Conservation (phyloP, 1,284 basidiomycete genomes). For the Agaricales sp. region DNA sequence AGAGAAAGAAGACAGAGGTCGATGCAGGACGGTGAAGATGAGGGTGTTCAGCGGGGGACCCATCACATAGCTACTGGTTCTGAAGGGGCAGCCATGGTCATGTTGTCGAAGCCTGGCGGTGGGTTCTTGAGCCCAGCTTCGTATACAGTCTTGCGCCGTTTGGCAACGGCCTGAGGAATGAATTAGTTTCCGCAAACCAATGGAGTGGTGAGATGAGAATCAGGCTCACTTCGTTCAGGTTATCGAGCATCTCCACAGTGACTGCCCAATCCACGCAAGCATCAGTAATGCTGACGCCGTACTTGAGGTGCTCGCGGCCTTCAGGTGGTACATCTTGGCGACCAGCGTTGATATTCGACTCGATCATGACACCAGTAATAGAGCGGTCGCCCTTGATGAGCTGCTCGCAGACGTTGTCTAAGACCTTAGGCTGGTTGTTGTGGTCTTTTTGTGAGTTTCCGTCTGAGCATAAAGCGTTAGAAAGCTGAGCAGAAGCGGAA, state of each 20-base stretch:
- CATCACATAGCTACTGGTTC: background rate
- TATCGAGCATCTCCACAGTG: constrained; percentile 70
- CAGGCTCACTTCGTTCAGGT: constrained; percentile 48
- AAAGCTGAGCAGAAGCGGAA: constrained; percentile 7
- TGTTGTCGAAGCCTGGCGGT: background rate
- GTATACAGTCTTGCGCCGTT: constrained; percentile 24
- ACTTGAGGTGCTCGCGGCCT: constrained; percentile 58
- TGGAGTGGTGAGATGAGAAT: background rate
- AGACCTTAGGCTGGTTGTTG: constrained; percentile 80
- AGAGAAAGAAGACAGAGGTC: too few species aligned
- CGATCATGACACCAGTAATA: constrained; percentile 96
- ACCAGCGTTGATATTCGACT: constrained; percentile 85
- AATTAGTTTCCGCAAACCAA: background rate
- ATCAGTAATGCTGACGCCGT: constrained; percentile 86
- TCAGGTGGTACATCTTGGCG: constrained; percentile 73
- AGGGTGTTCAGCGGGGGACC: too few species aligned
- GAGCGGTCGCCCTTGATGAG: constrained; percentile 65
- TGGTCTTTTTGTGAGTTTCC: constrained; percentile 93
- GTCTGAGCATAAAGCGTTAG: constrained; percentile 31
- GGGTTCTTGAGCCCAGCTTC: constrained; percentile 19
- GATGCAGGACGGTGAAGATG: too few species aligned
- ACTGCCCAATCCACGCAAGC: constrained; percentile 90
- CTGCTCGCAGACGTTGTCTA: constrained; percentile 72
- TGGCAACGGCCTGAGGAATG: constrained; percentile 21
- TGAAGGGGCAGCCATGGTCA: background rate